A percentile compares a stretch with the other conserved stretches of the same genome.
Evolutionary conservation across 2,329 filamentous ascomycete species (phyloP).

Genomic region (Xylaria arbuscula): DNA sequence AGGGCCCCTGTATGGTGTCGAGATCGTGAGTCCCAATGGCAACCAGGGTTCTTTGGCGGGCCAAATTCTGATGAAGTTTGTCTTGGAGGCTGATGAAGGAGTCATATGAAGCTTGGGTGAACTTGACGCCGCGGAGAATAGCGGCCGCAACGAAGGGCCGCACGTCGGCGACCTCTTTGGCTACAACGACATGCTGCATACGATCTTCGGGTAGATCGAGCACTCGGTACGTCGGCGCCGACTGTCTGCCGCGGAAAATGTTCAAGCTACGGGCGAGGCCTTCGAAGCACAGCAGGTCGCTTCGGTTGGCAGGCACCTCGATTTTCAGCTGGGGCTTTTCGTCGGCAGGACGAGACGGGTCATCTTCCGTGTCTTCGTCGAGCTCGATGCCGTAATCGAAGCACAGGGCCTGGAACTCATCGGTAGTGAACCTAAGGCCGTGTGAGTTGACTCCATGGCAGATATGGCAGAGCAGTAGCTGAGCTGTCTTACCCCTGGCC

Average conservation of each 20-base stretch:
- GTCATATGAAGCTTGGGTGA: constrained; percentile 90
- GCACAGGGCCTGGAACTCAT: constrained; percentile 96
- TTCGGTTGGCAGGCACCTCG: constrained; percentile 39
- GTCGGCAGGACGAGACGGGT: constrained; percentile 58
- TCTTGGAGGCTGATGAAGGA: constrained; percentile 98
- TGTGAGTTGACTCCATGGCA: constrained; percentile 37
- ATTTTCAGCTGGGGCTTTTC: constrained; percentile 39
- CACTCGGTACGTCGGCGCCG: constrained; percentile 83
- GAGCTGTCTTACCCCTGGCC: constrained; percentile 75
- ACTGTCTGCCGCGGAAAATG: constrained; percentile 75
- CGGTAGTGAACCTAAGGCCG: constrained; percentile 78
- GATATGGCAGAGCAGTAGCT: constrained; percentile 24
- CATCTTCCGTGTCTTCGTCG: constrained; percentile 90
- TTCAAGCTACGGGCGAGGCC: constrained; percentile 41
- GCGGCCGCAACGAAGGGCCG: constrained; percentile 90
- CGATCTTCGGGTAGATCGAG: constrained; percentile 77
- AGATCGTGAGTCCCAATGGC: constrained; percentile 97
- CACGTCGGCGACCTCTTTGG: constrained; percentile 78
- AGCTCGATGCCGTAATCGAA: constrained; percentile 99
- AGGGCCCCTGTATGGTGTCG: constrained; percentile 91
- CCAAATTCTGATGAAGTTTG: constrained; percentile 96
- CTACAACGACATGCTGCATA: constrained; percentile 83
- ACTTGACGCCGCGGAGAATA: constrained; percentile 89
- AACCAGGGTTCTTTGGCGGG: constrained; percentile 91
- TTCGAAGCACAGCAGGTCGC: constrained; percentile 40